Evolutionary conservation across 176 grass and related monocot genomes (phyloP), one percentile per base, ranked within the genome.

Genomic region (Guadua angustifolia): DNA sequence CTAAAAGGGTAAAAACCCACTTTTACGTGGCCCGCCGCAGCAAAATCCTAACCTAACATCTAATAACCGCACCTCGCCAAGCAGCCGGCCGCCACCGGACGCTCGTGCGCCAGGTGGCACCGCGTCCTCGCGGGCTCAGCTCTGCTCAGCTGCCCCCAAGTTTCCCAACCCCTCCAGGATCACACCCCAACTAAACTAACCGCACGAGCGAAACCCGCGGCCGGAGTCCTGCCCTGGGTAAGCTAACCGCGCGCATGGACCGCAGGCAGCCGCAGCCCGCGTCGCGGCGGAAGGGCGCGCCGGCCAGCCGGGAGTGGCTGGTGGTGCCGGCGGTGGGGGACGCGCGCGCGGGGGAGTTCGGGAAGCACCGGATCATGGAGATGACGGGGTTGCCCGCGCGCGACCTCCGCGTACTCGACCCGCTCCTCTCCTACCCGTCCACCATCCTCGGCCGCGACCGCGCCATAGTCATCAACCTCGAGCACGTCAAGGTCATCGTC

Each of bases 401-500:
- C 18, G 95, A 98, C 80, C 87, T 95, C 44, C 85, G 95, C 35
- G 46, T 92, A 52, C 95, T 98, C 38, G 95, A 98, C 38, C 90
- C 90, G n/a, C 17, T 79, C 24, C 92, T 97, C 78, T 57, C 90
- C n/a, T 94, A 91, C 89, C 95, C 91, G 6, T 98, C 95, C 65
- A 91, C 91, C 18, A 93, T 98, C 75, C 80, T 98, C 17, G 92
- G 89, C 44, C 88, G 95, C 75, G 93, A 98, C 18, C 85, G 91
- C 66, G 91, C 93, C 63, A 82, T 98, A 80, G 91, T 98, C 66
- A 62, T 98, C 21, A 98, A 91, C 71, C 88, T 95, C 79, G 92
- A 97, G 86, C 85, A 87, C 87, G 90, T 94, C 92, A 89, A 85
- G 85, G 90, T 76, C 75, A 85, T 94, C 49, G 77, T 97, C 61